Evolutionary conservation across 352 stramenopile species (phyloP).

Genomic region (Phytophthora litchii): DNA sequence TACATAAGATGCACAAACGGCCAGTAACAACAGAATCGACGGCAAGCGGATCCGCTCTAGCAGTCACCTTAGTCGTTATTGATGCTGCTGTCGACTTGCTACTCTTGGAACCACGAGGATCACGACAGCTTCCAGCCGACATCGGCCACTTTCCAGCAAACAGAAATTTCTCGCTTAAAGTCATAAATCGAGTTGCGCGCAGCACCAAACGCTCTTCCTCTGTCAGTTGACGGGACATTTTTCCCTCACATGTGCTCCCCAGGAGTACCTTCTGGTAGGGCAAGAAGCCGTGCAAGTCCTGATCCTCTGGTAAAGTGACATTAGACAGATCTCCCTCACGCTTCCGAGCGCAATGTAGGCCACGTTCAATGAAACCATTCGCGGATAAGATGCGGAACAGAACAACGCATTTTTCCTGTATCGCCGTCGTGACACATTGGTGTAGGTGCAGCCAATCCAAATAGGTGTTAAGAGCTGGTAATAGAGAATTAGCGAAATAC

Average conservation of each 20-base stretch:
- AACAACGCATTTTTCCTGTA: conserved; percentile 17
- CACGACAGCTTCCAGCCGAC: neutral
- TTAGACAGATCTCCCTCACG: conserved; percentile 15
- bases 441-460: conserved; percentile 52
- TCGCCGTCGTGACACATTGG: conserved; percentile 9
- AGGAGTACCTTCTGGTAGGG: conserved; percentile 21
- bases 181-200: conserved; percentile 26
- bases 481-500: conserved; percentile 42
- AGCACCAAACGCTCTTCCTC: conserved; percentile 30
- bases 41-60: conserved; percentile 18
- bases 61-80: neutral
- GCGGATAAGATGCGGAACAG: conserved; percentile 27
- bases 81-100: neutral
- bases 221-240: conserved; percentile 3
- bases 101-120: neutral
- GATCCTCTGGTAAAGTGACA: conserved; percentile 44
- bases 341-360: conserved; percentile 25
- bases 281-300: conserved; percentile 48
- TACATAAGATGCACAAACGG: conserved; percentile 42
- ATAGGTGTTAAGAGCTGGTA: conserved; percentile 45
- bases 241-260: conserved; percentile 8
- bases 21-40: conserved; percentile 19
- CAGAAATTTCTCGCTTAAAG: conserved; percentile 33
- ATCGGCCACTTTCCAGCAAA: conserved; percentile 8
- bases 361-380: conserved; percentile 30